Evolutionary conservation across 352 stramenopile species (phyloP).

Genomic region (Phytophthora litchii): DNA sequence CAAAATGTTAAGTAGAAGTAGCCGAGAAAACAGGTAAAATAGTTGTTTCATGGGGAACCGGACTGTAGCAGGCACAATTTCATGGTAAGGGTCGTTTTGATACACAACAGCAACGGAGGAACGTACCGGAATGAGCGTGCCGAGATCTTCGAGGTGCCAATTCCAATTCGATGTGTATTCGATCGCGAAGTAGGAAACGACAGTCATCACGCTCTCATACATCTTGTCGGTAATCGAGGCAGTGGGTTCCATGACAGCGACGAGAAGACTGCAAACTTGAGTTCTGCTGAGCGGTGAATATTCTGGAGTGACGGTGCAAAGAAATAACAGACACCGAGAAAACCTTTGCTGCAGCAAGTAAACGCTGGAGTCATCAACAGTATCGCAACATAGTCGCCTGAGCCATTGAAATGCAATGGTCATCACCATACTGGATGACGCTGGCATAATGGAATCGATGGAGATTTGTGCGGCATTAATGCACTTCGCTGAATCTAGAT

Average conservation of each 20-base stretch:
- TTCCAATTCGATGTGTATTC: conserved; percentile 40
- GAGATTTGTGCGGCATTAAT: no score
- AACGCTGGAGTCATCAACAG: conserved; percentile 23
- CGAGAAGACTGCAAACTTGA: not conserved
- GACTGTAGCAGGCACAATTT: conserved; percentile 3
- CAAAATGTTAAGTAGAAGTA: no score
- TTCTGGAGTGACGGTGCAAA: conserved; percentile 15
- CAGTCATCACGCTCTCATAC: conserved; percentile 28
- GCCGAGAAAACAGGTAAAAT: not conserved
- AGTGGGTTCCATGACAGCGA: conserved; percentile 12
- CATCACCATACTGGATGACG: conserved; percentile 1
- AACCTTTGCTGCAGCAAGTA: not conserved
- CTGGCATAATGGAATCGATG: no score
- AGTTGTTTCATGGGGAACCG: conserved; percentile 2
- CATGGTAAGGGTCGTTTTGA: not conserved
- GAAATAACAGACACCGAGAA: not conserved
- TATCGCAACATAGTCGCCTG: conserved; percentile 20
- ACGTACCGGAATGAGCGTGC: conserved; percentile 24
- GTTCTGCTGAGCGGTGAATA: conserved; percentile 12
- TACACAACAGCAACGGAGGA: not conserved
- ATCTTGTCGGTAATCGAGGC: conserved; percentile 24
- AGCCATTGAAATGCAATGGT: conserved; percentile 23
- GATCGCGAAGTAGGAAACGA: conserved; percentile 31
- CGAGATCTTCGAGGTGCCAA: conserved; percentile 33
- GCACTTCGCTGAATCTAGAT: no score